A percentile compares a stretch with the other conserved stretches of the same genome.
These are phyloP conservation scores for Aspergillus wentii DNA, from an alignment of 495 filamentous ascomycete genomes.

Conservation along the genomic window DNA sequence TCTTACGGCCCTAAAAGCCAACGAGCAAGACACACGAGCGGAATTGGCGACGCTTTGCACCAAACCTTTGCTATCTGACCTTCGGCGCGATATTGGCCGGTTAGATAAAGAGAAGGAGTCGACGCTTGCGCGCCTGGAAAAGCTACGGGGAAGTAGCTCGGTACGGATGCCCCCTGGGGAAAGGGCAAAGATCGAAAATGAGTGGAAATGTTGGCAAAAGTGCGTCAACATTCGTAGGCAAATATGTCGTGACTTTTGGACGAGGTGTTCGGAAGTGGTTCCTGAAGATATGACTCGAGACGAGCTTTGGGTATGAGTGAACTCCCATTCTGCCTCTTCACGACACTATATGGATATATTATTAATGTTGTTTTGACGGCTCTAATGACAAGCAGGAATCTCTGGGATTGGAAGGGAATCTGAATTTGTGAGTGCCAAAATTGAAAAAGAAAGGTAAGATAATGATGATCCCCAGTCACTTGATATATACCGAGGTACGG, in stretches of 20 bases:
- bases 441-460: too few species aligned
- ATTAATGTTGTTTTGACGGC: too few species aligned
- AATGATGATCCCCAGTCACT: too few species aligned
- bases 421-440: too few species aligned
- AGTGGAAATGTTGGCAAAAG: constrained; percentile 48
- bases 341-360: neutral
- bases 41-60: constrained; percentile 43
- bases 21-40: constrained; percentile 47
- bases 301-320: constrained; percentile 53
- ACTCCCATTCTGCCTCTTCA: neutral
- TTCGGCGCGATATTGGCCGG: constrained; percentile 37
- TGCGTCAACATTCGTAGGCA: constrained; percentile 40
- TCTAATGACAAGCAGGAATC: constrained; percentile 26
- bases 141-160: constrained; percentile 20
- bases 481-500: too few species aligned
- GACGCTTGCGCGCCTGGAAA: constrained; percentile 33
- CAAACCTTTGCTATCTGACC: constrained; percentile 47
- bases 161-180: constrained; percentile 43
- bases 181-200: constrained; percentile 38
- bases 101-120: constrained; percentile 43
- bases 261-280: constrained; percentile 40
- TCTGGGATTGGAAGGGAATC: constrained; percentile 35
- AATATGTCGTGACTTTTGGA: constrained; percentile 51
- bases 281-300: constrained; percentile 38
- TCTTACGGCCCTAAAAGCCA: constrained; percentile 40